phyloP scores from a whole-genome alignment of 441 rosid genomes.

The Populus hybrid region DNA sequence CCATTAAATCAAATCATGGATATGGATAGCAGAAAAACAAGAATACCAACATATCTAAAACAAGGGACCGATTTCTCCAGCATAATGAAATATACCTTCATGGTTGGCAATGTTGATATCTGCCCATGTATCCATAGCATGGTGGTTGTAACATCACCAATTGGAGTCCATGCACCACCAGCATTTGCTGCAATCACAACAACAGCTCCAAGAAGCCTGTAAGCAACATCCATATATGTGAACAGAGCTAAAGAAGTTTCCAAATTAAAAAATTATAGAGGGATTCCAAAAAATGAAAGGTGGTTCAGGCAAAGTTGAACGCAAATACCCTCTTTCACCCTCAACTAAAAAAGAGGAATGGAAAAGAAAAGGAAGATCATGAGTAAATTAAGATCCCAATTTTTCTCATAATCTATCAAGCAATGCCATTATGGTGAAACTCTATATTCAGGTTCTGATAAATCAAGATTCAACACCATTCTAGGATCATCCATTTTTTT shows the following conservation, averaged over 20 bases:
- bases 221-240: constrained; percentile 1
- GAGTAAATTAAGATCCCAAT: too few relatives aligned
- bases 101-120: constrained; percentile 72
- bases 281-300: not conserved
- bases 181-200: constrained; percentile 96
- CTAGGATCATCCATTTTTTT: not conserved
- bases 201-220: constrained; percentile 90
- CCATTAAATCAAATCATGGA: not conserved
- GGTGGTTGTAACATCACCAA: constrained; percentile 96
- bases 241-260: not conserved
- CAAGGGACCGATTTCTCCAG: not conserved
- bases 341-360: too few relatives aligned
- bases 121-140: constrained; percentile 99
- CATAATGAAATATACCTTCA: constrained; percentile 48
- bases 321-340: too few relatives aligned
- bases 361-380: too few relatives aligned
- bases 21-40: not conserved
- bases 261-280: not conserved
- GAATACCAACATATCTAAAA: not conserved
- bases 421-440: not conserved
- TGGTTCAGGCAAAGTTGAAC: not conserved
- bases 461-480: not conserved
- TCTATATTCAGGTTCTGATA: not conserved
- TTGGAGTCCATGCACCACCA: constrained; percentile 98
- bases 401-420: too few relatives aligned